These are phyloP conservation scores for Mycena sanguinolenta DNA, from an alignment of 768 basidiomycete species.

Conservation along the genomic window DNA sequence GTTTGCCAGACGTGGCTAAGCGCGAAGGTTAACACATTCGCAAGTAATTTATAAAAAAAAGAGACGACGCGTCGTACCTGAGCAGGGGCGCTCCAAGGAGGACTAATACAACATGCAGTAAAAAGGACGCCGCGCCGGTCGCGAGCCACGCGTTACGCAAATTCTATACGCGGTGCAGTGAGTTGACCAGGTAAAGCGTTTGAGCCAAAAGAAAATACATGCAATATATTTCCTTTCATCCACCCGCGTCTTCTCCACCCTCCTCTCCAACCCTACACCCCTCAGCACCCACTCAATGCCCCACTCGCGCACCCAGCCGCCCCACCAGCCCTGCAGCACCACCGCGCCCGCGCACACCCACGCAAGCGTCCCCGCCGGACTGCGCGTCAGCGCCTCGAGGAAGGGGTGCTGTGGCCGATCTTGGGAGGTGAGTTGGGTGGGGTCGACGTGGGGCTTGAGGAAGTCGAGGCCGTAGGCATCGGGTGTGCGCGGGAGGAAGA, in stretches of 20 bases:
- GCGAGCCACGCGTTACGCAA: slow-evolving; percentile 63
- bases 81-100: slow-evolving; percentile 83
- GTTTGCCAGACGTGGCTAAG: slow-evolving; percentile 71
- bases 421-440: slow-evolving; percentile 52
- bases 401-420: slow-evolving; percentile 82
- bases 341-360: slow-evolving; percentile 69
- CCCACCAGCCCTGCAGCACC: slow-evolving; percentile 80
- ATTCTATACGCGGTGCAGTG: too few species aligned
- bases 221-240: slow-evolving; percentile 56
- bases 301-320: slow-evolving; percentile 74
- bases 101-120: slow-evolving; percentile 64
- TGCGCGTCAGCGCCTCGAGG: slow-evolving; percentile 73
- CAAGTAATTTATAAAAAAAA: too few species aligned
- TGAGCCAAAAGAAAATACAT: too few species aligned
- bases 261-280: slow-evolving; percentile 58
- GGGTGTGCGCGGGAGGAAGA: too few species aligned
- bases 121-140: slow-evolving; percentile 63
- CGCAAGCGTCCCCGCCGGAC: slow-evolving; percentile 68
- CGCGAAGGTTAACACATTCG: too few species aligned
- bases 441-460: slow-evolving; percentile 46
- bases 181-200: too few species aligned
- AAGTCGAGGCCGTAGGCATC: too few species aligned
- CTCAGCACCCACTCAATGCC: slow-evolving; percentile 57
- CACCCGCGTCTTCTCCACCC: slow-evolving; percentile 55
- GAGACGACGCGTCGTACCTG: slow-evolving; percentile 55